Conservation (phyloP, 805 yeast species). For the Metschnikowia similis region DNA sequence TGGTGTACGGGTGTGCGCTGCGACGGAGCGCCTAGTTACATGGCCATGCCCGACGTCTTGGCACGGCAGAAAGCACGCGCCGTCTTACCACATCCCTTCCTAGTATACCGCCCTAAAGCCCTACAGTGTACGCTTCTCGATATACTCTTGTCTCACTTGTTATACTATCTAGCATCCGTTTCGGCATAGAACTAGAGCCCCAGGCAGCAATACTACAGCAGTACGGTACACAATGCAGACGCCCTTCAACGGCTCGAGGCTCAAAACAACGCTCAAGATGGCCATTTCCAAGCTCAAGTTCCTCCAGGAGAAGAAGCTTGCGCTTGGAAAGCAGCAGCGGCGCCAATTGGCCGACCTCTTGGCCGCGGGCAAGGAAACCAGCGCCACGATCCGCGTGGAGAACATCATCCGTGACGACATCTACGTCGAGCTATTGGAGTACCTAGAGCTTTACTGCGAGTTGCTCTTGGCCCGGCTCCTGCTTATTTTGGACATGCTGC, state of each 20-base stretch:
- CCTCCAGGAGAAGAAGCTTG: constrained; percentile 69
- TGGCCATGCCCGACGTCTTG: no score
- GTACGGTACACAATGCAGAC: constrained; percentile 10
- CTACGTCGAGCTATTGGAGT: constrained; percentile 72
- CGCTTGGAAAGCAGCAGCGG: constrained; percentile 70
- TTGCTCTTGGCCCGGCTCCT: constrained; percentile 69
- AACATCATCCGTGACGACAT: constrained; percentile 80
- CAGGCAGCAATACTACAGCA: no score
- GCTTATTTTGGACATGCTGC: constrained; percentile 44
- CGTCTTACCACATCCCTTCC: no score
- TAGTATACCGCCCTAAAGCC: no score
- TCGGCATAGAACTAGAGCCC: no score
- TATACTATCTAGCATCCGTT: no score
- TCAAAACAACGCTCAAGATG: constrained; percentile 53
- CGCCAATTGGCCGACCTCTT: constrained; percentile 68
- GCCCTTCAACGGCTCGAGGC: constrained; percentile 30
- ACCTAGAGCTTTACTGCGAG: constrained; percentile 79
- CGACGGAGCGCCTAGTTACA: no score
- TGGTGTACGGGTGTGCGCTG: no score
- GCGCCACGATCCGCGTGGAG: constrained; percentile 81
- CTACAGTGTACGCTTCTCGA: no score
- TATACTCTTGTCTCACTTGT: no score
- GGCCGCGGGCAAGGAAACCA: constrained; percentile 66
- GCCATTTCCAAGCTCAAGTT: constrained; percentile 66
- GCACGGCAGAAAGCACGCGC: no score